These are phyloP conservation scores for Citrus maxima DNA, from an alignment of 345 rosid species.

Conservation along the genomic window DNA sequence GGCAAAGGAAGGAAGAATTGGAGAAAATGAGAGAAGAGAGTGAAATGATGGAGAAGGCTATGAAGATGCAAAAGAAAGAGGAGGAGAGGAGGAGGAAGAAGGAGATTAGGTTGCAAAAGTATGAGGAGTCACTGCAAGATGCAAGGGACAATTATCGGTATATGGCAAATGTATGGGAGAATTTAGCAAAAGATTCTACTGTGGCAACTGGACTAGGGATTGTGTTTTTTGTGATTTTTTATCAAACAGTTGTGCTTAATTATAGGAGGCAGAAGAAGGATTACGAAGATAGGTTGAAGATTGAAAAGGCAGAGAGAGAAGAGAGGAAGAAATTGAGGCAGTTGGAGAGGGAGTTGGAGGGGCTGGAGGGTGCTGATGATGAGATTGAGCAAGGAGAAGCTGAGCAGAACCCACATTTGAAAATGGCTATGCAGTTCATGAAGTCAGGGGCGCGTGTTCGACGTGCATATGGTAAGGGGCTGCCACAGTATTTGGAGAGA, in stretches of 20 bases:
- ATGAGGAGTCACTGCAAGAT: conserved; percentile 59
- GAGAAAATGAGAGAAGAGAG: conserved; percentile 57
- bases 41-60: conserved; percentile 62
- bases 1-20: conserved; percentile 54
- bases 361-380: conserved; percentile 57
- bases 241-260: conserved; percentile 72
- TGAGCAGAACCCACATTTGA: conserved; percentile 70
- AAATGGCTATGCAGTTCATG: conserved; percentile 92
- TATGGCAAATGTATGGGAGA: conserved; percentile 63
- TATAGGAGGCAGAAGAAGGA: conserved; percentile 87
- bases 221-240: conserved; percentile 75
- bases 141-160: conserved; percentile 48
- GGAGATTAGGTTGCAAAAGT: conserved; percentile 52
- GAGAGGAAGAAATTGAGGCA: conserved; percentile 86
- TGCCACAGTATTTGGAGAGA: conserved; percentile 84
- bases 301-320: conserved; percentile 90
- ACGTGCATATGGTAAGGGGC: conserved; percentile 57
- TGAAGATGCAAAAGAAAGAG: conserved; percentile 57
- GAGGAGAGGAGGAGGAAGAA: conserved; percentile 55
- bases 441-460: conserved; percentile 93
- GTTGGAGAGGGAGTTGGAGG: conserved; percentile 80
- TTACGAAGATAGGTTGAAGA: conserved; percentile 88
- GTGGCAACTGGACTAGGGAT: conserved; percentile 67
- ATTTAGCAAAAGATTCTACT: conserved; percentile 60
- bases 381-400: conserved; percentile 55